These are phyloP conservation scores for Trichomonascus vanleenenianus DNA, from an alignment of 805 yeast genomes.

Conservation along the genomic window DNA sequence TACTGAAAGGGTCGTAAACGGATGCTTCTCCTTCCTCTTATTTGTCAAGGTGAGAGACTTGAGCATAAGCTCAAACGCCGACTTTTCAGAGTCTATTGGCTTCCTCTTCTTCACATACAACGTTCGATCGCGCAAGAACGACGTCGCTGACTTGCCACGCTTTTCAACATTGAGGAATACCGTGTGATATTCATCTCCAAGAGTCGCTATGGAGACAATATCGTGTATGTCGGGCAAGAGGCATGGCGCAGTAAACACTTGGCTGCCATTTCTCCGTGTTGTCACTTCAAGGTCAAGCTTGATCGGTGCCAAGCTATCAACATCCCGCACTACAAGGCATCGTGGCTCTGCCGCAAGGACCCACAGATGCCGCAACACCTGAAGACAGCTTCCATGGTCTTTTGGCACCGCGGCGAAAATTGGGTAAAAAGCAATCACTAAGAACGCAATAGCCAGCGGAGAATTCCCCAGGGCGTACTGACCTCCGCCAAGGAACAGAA, in stretches of 20 bases:
- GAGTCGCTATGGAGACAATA: slow-evolving; percentile 42
- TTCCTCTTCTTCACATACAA: not conserved
- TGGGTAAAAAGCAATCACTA: slow-evolving; percentile 74
- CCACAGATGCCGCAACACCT: slow-evolving; percentile 88
- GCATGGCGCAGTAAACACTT: slow-evolving; percentile 48
- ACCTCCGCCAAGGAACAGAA: slow-evolving; percentile 86
- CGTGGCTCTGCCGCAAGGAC: slow-evolving; percentile 72
- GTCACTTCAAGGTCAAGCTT: slow-evolving; percentile 35
- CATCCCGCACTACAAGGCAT: slow-evolving; percentile 71
- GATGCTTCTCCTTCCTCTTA: not conserved
- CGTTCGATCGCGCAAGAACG: not conserved
- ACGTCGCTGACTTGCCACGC: no score
- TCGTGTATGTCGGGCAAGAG: slow-evolving; percentile 52
- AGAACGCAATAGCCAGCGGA: slow-evolving; percentile 56
- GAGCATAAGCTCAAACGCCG: not conserved
- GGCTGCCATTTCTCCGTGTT: slow-evolving; percentile 30
- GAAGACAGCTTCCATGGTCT: slow-evolving; percentile 58
- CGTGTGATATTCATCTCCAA: slow-evolving; percentile 45
- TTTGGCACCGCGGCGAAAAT: slow-evolving; percentile 40
- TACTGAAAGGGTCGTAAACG: not conserved
- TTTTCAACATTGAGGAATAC: slow-evolving; percentile 20
- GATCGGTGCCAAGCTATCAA: slow-evolving; percentile 48
- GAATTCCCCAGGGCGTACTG: slow-evolving; percentile 70
- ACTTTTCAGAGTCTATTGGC: not conserved
- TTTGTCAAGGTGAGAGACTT: not conserved